A percentile compares a stretch with the other conserved stretches of the same genome.
These are phyloP conservation scores for Euptelea pleiosperma DNA, from an alignment of 164 flowering plant species.

Conservation along the genomic window DNA sequence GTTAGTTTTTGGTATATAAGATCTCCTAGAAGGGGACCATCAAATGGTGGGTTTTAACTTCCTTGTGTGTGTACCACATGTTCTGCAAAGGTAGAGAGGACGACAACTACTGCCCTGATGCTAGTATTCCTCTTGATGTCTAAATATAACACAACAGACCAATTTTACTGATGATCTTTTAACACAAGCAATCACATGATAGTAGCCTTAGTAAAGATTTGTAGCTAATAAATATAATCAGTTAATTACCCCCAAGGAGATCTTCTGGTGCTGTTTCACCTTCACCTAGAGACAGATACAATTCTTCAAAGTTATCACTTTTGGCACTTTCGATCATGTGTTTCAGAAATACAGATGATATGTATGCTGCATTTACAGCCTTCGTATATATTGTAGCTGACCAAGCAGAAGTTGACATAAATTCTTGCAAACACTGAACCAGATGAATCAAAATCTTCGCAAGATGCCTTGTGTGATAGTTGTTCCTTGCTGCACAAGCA, in stretches of 20 bases:
- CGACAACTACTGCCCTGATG: too few relatives aligned
- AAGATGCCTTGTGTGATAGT: conserved; percentile 77
- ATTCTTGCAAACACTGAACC: conserved; percentile 78
- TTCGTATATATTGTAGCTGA: conserved; percentile 37
- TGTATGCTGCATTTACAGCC: conserved; percentile 76
- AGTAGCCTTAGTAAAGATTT: too few relatives aligned
- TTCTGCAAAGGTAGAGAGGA: too few relatives aligned
- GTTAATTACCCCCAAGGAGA: conserved; percentile 42
- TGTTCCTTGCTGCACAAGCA: conserved; percentile 67
- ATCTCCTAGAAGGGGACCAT: too few relatives aligned
- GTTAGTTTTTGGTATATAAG: too few relatives aligned
- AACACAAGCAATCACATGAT: too few relatives aligned
- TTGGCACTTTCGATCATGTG: conserved; percentile 73
- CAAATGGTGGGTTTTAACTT: too few relatives aligned
- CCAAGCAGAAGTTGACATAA: conserved; percentile 42
- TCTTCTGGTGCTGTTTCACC: conserved; percentile 49
- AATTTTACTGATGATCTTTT: too few relatives aligned
- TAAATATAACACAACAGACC: too few relatives aligned
- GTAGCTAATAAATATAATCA: not conserved
- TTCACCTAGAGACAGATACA: conserved; percentile 60
- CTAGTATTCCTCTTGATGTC: too few relatives aligned
- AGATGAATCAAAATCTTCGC: conserved; percentile 83
- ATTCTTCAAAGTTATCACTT: conserved; percentile 56
- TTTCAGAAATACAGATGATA: conserved; percentile 80
- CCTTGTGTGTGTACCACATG: too few relatives aligned